Evolutionary conservation across 441 rosid genomes (phyloP).

Genomic region (Brassica hybrid): DNA sequence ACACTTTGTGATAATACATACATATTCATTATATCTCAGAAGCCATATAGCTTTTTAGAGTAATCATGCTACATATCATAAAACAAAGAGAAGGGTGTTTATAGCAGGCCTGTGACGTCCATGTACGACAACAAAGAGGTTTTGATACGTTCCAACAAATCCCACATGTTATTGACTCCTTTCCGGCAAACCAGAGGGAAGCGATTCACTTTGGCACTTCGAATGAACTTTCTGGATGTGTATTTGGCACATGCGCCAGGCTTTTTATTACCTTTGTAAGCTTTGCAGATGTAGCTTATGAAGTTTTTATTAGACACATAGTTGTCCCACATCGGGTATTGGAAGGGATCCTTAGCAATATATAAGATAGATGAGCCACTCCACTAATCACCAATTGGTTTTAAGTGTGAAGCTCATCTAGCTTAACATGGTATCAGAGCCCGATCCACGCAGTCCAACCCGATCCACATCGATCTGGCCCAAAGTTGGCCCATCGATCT

Average conservation of each 20-base stretch:
- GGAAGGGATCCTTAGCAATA: no score
- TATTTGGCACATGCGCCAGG: constrained; percentile 60
- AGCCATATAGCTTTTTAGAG: constrained; percentile 9
- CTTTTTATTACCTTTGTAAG: constrained; percentile 56
- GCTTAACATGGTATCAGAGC: no score
- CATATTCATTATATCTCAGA: background rate
- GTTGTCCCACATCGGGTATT: no score
- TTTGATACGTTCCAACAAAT: constrained; percentile 35
- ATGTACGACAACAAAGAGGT: constrained; percentile 22
- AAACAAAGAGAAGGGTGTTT: background rate
- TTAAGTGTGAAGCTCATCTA: no score
- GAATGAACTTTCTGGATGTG: constrained; percentile 20
- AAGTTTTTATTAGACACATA: no score
- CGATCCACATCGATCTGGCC: no score
- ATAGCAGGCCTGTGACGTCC: constrained; percentile 19
- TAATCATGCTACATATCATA: background rate
- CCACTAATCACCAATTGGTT: no score
- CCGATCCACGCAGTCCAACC: no score
- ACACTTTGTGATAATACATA: background rate
- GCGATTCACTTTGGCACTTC: constrained; percentile 24
- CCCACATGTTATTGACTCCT: constrained; percentile 39
- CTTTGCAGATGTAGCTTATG: constrained; percentile 79
- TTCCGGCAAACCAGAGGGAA: constrained; percentile 49
- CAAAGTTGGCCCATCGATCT: no score
- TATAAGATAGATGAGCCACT: no score